Base-by-base conservation (phyloP, 1,139 yeast species). In the Sugiyamaella paludigena region DNA sequence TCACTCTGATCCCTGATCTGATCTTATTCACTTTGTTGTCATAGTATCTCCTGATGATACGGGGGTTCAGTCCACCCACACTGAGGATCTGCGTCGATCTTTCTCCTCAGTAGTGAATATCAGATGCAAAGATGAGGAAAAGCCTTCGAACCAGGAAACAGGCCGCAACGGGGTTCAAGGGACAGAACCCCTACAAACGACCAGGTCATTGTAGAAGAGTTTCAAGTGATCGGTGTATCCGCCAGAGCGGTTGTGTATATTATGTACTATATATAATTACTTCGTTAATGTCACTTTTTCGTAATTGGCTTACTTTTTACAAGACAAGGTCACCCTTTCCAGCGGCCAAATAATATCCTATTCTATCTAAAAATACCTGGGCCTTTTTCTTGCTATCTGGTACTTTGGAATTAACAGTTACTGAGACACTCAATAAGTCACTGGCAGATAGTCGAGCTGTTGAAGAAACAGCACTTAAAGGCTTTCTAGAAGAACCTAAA, bases 331-430 rank as follows among this genome's bases (percentile, higher is more conserved):
- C 59, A 8, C 63, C 64, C 36, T 53, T 58, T 11, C 65, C 68
- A 11, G 51, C 53, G 15, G 59, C 50, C 30, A 65, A 55, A 44
- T 65, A 63, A 46, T 58, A 64, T 19, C 55, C 58, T 40, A 65
- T 52, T 43, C 66, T 56, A 36, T 67, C 60, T 48, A 72, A 50
- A 52, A 65, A 72, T 16, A 69, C 53, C 27, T 66, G 58, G n/a
- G 81, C 80, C 63, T 75, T 76, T 45, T 67, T 67, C 52, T 71
- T 71, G 15, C 78, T 68, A 51, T 72, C 78, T 12, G 65, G 59
- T 31, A 69, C 73, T 51, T 68, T 68, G 36, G 68, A 69, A 52
- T 79, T 78, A 52, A 82, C 72, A 13, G 72, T 74, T 42, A 84
- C 75, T 29, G 68, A 67, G 19, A 76, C 67, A 4, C 66, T 54